Percentiles rank a stretch among this genome's conserved stretches.
phyloP scores from a whole-genome alignment of 805 yeast genomes.

The Starmerella gropengiesseri region DNA sequence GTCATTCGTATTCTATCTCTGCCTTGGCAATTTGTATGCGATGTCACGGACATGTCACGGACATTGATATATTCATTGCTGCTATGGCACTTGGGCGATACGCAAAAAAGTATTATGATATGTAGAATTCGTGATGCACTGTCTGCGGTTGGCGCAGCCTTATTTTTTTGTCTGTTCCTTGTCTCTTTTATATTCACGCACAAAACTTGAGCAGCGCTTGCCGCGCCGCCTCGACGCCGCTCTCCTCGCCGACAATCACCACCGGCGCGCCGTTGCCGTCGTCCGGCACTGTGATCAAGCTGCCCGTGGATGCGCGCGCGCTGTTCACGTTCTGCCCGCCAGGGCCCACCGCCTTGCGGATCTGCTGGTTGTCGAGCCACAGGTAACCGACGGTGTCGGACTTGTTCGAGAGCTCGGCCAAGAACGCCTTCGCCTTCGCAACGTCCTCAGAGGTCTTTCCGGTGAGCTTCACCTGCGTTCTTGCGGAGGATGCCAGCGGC shows the following conservation, averaged over 20 bases:
- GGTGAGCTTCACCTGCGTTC: slow-evolving; percentile 28
- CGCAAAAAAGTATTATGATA: no score
- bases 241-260: slow-evolving; percentile 9
- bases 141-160: background rate
- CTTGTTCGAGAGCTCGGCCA: slow-evolving; percentile 36
- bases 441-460: slow-evolving; percentile 43
- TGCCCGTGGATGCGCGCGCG: slow-evolving; percentile 44
- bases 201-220: slow-evolving; percentile 9
- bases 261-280: slow-evolving; percentile 6
- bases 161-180: background rate
- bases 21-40: no score
- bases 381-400: slow-evolving; percentile 50
- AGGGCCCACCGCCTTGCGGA: slow-evolving; percentile 49
- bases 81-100: no score
- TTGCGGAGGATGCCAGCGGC: background rate
- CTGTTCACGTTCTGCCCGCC: slow-evolving; percentile 57
- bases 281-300: slow-evolving; percentile 18
- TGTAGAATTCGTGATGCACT: background rate
- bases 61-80: no score
- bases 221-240: slow-evolving; percentile 16
- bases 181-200: background rate
- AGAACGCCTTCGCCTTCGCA: slow-evolving; percentile 41
- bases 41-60: no score
- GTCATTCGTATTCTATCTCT: no score
- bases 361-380: slow-evolving; percentile 39